Base-by-base conservation (phyloP, 2,329 filamentous ascomycete species). In the Sclerotinia glacialis region DNA sequence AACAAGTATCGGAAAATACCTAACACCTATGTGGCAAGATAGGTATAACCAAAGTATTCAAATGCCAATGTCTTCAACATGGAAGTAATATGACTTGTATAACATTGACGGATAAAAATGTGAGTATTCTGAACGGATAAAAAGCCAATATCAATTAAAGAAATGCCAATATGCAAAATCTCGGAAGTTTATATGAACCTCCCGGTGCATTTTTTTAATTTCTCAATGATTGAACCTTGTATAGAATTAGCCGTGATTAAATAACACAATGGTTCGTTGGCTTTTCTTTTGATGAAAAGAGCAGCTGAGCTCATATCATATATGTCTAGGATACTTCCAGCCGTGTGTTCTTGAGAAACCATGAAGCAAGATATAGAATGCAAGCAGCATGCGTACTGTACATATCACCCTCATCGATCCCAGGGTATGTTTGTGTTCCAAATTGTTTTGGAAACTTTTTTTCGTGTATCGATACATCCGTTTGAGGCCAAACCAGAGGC, bases 281-380 rank as follows among this genome's bases (percentile, higher is more conserved):
- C 8, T 21, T 58, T 11, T 18, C 7, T 31, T 34, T 40, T 34
- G n/a, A 12, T 9, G 11, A 47, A 42, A 14, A 16, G 52, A 47
- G 52, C 52, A 64, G 62, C 62, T 64, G 62, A 64, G 62, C 50
- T 64, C 52, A 58, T 46, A 49, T 58, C 52, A 59, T 46, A 31
- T 31, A 46, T 59, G 50, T 58, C 52, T 64, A 58, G 52, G 62
- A 64, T 49, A 47, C 40, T n/a, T 46, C 42, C 40, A 46, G 49
- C 49, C 28, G 50, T 58, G 52, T 64, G 14, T 56, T 56, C 52
- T 56, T 50, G 62, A 34, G 52, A 7, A 58, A 49, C 37, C 53
- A 47, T n/a, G 16, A 7, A 14, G 16, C 28, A 26, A 47, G 62
- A 44, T 58, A 58, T 44, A 12, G 21, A 58, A 34, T 37, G 18